Conservation (phyloP, 805 yeast genomes). For the Kluyveromyces siamensis region DNA sequence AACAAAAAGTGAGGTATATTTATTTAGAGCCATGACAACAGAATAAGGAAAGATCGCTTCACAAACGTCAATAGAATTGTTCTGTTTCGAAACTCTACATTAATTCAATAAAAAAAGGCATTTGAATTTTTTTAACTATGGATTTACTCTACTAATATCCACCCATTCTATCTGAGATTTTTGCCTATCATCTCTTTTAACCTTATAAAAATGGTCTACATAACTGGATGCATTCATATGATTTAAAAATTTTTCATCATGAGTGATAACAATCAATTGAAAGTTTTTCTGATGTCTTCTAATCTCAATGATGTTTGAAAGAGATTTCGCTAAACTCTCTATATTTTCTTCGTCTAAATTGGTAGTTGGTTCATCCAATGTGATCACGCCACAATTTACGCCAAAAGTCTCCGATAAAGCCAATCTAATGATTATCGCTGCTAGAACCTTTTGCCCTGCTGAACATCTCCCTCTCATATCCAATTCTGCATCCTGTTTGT, state of each 20-base stretch:
- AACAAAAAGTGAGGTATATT: no score
- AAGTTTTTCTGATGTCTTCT: conserved; percentile 77
- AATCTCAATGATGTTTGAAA: conserved; percentile 63
- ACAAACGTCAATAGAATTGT: no score
- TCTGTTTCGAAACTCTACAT: no score
- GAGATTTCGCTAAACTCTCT: conserved; percentile 75
- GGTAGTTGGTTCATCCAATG: conserved; percentile 96
- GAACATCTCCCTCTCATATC: conserved; percentile 99
- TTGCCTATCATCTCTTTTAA: conserved; percentile 73
- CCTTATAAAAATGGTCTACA: conserved; percentile 79
- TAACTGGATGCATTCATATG: conserved; percentile 79
- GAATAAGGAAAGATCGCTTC: no score
- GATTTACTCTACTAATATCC: conserved; percentile 32
- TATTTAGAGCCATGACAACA: no score
- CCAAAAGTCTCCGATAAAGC: conserved; percentile 97
- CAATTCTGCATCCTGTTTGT: conserved; percentile 79
- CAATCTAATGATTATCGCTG: conserved; percentile 81
- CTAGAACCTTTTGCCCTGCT: conserved; percentile 94
- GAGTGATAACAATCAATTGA: conserved; percentile 92
- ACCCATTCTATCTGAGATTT: conserved; percentile 65
- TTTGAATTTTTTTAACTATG: conserved; percentile 4
- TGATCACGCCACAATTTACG: conserved; percentile 87
- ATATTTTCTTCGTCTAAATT: conserved; percentile 85
- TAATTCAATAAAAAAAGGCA: no score
- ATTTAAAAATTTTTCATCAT: conserved; percentile 83